Evolutionary conservation across 1,284 basidiomycete species (phyloP), one percentile per base, ranked within the genome.

Genomic region (Cryptococcus deneoformans): DNA sequence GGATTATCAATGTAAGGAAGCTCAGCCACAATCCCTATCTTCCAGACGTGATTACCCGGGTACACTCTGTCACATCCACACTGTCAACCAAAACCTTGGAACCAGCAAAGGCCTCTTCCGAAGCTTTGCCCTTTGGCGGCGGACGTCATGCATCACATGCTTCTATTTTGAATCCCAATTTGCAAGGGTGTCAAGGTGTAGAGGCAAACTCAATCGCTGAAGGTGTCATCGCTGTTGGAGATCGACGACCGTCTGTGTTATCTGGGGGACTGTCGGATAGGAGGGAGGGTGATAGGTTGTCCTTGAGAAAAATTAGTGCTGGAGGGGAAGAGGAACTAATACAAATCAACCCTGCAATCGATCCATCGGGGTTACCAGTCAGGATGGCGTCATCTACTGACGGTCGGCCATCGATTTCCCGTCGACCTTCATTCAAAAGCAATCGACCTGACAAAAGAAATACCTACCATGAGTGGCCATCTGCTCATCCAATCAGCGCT

Each of bases 41-140:
- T 3, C 58, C 60, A 12, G 68, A 66, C 55, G 29, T 45, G 14
- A 57, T 60, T 37, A 52, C 58, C n/a, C 53, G 63, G 12, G 57
- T 69, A 37, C 64, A 66, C 45, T 68, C 66, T 1, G 52, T 66
- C 45, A 47, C 59, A 12, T 65, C 64, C 1, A 64, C 59, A 0
- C 48, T 70, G 10, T 29, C 34, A 43, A 42, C 36, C 16, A 6
- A 48, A 14, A 10, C 10, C 5, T 7, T 9, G 11, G n/a, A 40
- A 20, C n/a, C 36, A 16, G 49, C 59, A 4, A 47, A 57, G 1
- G 3, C 54, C 10, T 59, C 60, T 4, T 61, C 57, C 20, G 55
- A 60, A 1, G 2, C 43, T 1, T 43, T 60, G 24, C 55, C 56
- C 14, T 48, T 44, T 20, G 56, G 53, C 5, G 56, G 47, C 11